Evolutionary conservation across 1,284 basidiomycete genomes (phyloP), one percentile per base, ranked within the genome.

Genomic region (Mycena sp.): DNA sequence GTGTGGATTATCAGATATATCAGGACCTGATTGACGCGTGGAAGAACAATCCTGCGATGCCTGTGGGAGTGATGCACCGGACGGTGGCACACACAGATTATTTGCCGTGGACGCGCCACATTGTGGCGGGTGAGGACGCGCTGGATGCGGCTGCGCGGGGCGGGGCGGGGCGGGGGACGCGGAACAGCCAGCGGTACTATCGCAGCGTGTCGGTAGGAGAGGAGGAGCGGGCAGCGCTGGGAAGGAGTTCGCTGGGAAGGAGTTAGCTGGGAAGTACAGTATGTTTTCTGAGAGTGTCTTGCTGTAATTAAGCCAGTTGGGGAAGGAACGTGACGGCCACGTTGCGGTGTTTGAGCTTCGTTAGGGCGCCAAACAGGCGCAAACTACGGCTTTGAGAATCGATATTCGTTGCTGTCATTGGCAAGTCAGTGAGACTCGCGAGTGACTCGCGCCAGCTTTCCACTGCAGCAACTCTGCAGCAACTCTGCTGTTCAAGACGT

Each of bases 81-180:
- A 71, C 74, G 26, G 78, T 81, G 65, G 76, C 88, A 51, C 80
- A 85, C 69, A 74, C 90, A 70, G 92, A 96, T 52, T 92, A 93
- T 73, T 79, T 87, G 65, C 90, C 95, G 26, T 85, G 84, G 75
- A 78, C 95, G 43, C 82, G 89, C 59, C 70, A 78, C 58, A 92
- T 97, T 75, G 87, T 91, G n/a, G 72, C 65, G 16, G 79, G 80
- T 25, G 94, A 97, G 69, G 93, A 95, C 68, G 73, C 29, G 28
- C 25, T 19, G 74, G 72, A 67, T 53, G 67, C 63, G 65, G 67
- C 65, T 64, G 71, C 67, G 64, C 68, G 65, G 61, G 68, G 66
- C 60, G 67, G 74, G 59, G 67, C 65, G 12, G 81, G 83, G 58
- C 72, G 89, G 56, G 72, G 58, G 62, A 91, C 89, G 45, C 74